Evolutionary conservation across 1,284 basidiomycete species (phyloP), one percentile per base, ranked within the genome.

Genomic region (Boletellus dicymbophilus): DNA sequence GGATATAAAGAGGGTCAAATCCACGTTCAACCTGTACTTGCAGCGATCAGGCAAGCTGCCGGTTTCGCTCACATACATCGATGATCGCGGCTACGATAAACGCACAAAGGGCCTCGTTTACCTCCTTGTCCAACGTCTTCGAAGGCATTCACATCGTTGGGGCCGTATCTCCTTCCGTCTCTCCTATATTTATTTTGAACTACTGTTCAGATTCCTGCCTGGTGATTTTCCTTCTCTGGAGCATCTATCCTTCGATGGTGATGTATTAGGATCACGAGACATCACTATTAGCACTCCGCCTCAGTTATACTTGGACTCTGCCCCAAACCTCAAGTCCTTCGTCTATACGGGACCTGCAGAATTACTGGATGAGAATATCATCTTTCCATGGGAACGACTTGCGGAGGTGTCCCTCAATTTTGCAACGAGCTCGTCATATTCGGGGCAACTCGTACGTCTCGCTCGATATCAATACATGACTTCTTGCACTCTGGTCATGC

Each of bases 31-130:
- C 33, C 3, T 45, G 1, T 28, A 56, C 30, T 12, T 61, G 47
- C 50, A 54, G 40, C 49, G 23, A 15, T 65, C 62, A 0, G 47
- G 52, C 1, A 1, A 22, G 15, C 47, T 65, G 1, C 58, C 58
- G 9, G 34, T 65, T 37, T 54, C 52, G 25, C 46, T 65, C 20
- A 51, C 55, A 21, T 54, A 56, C 23, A 36, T 40, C 46, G 60
- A 65, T 20, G n/a, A 49, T 45, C 58, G 60, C 22, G 3, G 6
- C 8, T 37, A 53, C 26, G 16, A 49, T 20, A 0, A 20, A 4
- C 11, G 6, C 9, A 58, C 58, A 6, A n/a, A 44, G 4, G 28
- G 33, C 12, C 46, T 65, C 18, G 6, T 54, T 15, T 16, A 25
- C 10, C 22, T 61, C 10, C 46, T 62, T 8, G 49, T 44, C 3